A percentile compares a stretch with the other conserved stretches of the same genome.
phyloP scores from a whole-genome alignment of 192 early-diverging fungal genomes.

The Phlyctochytrium bullatum region DNA sequence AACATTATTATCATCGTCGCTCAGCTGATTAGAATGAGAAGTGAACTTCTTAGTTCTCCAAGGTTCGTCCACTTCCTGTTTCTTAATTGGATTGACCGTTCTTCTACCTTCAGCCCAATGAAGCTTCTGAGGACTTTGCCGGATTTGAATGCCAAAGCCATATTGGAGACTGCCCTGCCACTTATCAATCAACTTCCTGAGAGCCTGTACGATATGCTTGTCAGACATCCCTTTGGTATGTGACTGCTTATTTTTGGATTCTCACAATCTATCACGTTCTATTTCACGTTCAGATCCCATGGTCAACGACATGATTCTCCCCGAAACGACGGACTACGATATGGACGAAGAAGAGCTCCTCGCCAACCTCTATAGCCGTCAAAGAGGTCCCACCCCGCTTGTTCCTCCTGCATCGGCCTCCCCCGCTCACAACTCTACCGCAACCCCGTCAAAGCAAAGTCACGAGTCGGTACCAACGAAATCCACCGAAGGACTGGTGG shows the following conservation, averaged over 20 bases:
- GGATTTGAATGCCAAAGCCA: slow-evolving; percentile 55
- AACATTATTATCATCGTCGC: slow-evolving; percentile 89
- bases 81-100: neutral
- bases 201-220: slow-evolving; percentile 71
- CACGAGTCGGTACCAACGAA: too few relatives aligned
- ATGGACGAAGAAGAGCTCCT: neutral
- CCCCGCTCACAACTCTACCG: too few relatives aligned
- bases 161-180: slow-evolving; percentile 55
- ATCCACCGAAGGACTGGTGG: too few relatives aligned
- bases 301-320: slow-evolving; percentile 3
- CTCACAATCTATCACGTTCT: neutral
- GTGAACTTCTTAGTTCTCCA: slow-evolving; percentile 65
- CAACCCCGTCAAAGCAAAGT: too few relatives aligned
- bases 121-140: slow-evolving; percentile 68
- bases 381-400: too few relatives aligned
- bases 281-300: neutral
- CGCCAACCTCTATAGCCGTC: neutral
- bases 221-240: slow-evolving; percentile 69
- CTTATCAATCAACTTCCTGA: slow-evolving; percentile 62
- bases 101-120: slow-evolving; percentile 53
- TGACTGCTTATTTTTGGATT: neutral
- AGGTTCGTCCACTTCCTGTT: slow-evolving; percentile 45
- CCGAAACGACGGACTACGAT: neutral
- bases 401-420: too few relatives aligned
- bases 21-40: slow-evolving; percentile 73